Evolutionary conservation across 768 basidiomycete genomes (phyloP), one percentile per base, ranked within the genome.

Genomic region (Leccinum fibrillosum): DNA sequence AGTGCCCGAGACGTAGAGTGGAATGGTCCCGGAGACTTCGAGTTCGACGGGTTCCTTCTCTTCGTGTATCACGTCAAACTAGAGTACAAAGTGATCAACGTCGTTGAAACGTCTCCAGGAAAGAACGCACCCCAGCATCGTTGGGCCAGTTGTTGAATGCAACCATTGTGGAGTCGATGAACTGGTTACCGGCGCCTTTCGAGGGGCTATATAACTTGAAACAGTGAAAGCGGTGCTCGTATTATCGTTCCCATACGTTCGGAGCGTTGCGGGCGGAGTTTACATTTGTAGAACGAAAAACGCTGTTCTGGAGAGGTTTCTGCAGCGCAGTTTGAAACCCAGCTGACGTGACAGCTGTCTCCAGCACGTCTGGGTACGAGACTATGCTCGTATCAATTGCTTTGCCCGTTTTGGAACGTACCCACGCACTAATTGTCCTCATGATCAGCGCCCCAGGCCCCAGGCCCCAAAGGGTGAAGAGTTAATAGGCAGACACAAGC

Each of bases 1-100:
- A 19, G 67, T 68, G 5, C 77, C 77, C 3, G 66, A 69, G 42
- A 76, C 69, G 56, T 74, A 77, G 17, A 65, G 19, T 32, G 76
- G 75, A 37, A 77, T 74, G 17, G 28, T 62, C 8, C 70, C 70
- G 1, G 71, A 63, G 32, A 71, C 67, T 21, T 59, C 23, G 54
- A 72, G 61, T 47, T 71, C 71, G 21, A 72, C 57, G 1, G 70
- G 67, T 28, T 63, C 64, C 23, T 50, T 64, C 52, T 72, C 70
- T 49, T 71, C 70, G 19, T 71, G 65, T 12, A 66, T 1, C 23
- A 69, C 61, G 15, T 71, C 70, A 48, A 72, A 72, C 71, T 72
- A 35, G 6, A 21, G 37, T 8, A 44, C 19, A 5, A 30, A 9
- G 9, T 11, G 32, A 26, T 60, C 51, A 62, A 32, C 21, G 13